Evolutionary conservation across 768 basidiomycete species (phyloP).

Genomic region (Coprinopsis marcescibilis): DNA sequence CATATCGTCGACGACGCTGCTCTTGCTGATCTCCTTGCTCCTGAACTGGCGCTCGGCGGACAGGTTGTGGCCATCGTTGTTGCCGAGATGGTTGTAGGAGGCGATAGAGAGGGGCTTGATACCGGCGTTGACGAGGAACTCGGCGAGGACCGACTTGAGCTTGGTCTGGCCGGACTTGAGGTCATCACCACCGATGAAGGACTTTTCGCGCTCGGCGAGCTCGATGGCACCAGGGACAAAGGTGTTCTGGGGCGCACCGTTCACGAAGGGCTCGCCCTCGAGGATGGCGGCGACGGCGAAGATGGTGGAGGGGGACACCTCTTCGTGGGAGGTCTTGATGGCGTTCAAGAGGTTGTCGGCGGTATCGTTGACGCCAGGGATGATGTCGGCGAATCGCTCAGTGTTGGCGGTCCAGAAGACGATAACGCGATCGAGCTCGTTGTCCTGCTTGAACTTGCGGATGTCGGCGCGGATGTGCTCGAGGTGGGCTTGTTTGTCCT

Average conservation of each 20-base stretch:
- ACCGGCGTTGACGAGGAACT: slow-evolving; percentile 98
- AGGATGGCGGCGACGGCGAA: slow-evolving; percentile 96
- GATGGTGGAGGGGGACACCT: slow-evolving; percentile 94
- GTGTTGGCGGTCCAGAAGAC: slow-evolving; percentile 99
- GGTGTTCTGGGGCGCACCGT: slow-evolving; percentile 98
- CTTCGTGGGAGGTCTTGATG: slow-evolving; percentile 80
- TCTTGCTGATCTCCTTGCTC: slow-evolving; percentile 98
- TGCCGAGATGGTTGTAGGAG: slow-evolving; percentile 97
- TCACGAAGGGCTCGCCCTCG: slow-evolving; percentile 92
- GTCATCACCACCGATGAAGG: slow-evolving; percentile 97
- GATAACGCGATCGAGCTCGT: slow-evolving; percentile 81
- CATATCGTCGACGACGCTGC: slow-evolving; percentile 97
- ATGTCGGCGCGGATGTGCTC: slow-evolving; percentile 92
- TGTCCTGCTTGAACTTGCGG: slow-evolving; percentile 80
- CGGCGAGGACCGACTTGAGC: slow-evolving; percentile 93
- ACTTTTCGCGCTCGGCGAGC: slow-evolving; percentile 81
- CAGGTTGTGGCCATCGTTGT: slow-evolving; percentile 94
- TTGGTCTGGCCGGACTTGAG: slow-evolving; percentile 98
- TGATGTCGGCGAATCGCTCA: slow-evolving; percentile 93
- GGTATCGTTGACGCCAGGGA: slow-evolving; percentile 93
- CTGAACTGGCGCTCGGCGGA: slow-evolving; percentile 90
- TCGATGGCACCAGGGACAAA: slow-evolving; percentile 94
- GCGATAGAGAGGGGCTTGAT: slow-evolving; percentile 98
- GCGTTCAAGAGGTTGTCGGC: slow-evolving; percentile 79
- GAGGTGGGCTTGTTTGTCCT: slow-evolving; percentile 85